Base-by-base conservation (phyloP, 768 basidiomycete genomes). In the Leccinellum luteum region DNA sequence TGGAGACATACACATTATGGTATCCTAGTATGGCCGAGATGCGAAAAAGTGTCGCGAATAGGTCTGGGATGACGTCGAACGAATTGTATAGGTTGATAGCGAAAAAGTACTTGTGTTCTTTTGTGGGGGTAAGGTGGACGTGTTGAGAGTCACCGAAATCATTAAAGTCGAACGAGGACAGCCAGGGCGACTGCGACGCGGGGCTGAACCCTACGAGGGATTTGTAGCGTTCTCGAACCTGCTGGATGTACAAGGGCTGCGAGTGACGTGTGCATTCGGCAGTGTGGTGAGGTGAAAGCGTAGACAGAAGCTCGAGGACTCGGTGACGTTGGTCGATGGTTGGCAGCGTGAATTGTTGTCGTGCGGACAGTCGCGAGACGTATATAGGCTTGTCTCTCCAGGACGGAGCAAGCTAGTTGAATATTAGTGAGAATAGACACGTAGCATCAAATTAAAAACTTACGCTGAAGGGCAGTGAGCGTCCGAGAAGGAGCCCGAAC, bases 31-130 rank as follows among this genome's bases (percentile, higher is more conserved):
- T 84, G 38, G 91, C 82, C 0, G 94, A 87, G 38, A 95, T 87
- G 56, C 94, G 86, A 80, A 99, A 99, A 64, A 99, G 87, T 21
- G 94, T 94, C 31, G 94, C 87, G 72, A 98, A 98, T 34, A 98
- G 82, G 75, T 99, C 97, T 17, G 97, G 95, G 63, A 98, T 95
- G 71, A 98, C 78, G 75, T 97, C 94, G 84, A 98, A 99, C 13
- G 95, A 98, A 79, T 99, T 99, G 81, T 98, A 98, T 58, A 98
- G 80, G 75, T 99, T 99, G 82, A 99, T 98, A 59, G 94, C 96
- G 74, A 99, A 97, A 76, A 93, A 98, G 73, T 98, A 99, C 72
- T 99, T 98, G 84, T 99, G 97, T 62, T 89, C 83, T 67, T 79
- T 80, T 12, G 80, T 69, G 27, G 78, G 71, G 19, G 72, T 63